A percentile compares a stretch with the other conserved stretches of the same genome.
These are phyloP conservation scores for Mycena polygramma DNA, from an alignment of 768 basidiomycete species.

Conservation along the genomic window DNA sequence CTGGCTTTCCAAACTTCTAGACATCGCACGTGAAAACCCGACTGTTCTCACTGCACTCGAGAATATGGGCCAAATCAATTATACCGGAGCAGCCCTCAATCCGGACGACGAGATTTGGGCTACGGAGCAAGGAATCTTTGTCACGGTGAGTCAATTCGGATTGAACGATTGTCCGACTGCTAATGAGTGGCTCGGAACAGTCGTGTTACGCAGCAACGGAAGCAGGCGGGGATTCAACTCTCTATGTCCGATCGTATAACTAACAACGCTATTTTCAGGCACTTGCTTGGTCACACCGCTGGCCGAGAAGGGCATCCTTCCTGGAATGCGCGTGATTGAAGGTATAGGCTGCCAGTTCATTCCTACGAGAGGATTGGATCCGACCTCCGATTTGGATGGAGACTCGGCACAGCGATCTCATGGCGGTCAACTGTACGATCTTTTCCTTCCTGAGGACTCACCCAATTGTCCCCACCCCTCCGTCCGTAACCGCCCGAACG, in stretches of 20 bases:
- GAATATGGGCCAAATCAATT: slow-evolving; percentile 38
- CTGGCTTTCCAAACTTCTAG: slow-evolving; percentile 40
- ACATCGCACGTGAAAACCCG: slow-evolving; percentile 30
- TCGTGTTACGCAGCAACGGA: too few relatives aligned
- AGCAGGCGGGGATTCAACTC: too few relatives aligned
- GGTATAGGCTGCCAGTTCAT: slow-evolving; percentile 25
- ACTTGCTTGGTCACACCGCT: slow-evolving; percentile 6
- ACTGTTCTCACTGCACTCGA: slow-evolving; percentile 34
- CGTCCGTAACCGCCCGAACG: neutral
- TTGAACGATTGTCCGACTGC: neutral
- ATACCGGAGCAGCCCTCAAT: slow-evolving; percentile 40
- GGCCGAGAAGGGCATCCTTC: slow-evolving; percentile 3
- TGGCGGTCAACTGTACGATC: slow-evolving; percentile 2
- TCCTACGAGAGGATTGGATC: slow-evolving; percentile 13
- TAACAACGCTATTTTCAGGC: neutral
- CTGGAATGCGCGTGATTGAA: slow-evolving; percentile 26
- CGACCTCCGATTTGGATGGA: slow-evolving; percentile 25
- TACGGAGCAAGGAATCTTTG: slow-evolving; percentile 16
- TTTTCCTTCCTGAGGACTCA: neutral
- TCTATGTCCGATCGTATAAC: too few relatives aligned
- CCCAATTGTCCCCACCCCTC: slow-evolving; percentile 21
- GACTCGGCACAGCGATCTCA: neutral
- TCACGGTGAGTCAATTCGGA: slow-evolving; percentile 7
- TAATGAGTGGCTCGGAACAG: too few relatives aligned
- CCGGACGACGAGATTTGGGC: slow-evolving; percentile 24